Percentiles rank a stretch among this genome's conserved stretches.
Conservation (phyloP, 129 eudicot species). For the Apium graveolens region DNA sequence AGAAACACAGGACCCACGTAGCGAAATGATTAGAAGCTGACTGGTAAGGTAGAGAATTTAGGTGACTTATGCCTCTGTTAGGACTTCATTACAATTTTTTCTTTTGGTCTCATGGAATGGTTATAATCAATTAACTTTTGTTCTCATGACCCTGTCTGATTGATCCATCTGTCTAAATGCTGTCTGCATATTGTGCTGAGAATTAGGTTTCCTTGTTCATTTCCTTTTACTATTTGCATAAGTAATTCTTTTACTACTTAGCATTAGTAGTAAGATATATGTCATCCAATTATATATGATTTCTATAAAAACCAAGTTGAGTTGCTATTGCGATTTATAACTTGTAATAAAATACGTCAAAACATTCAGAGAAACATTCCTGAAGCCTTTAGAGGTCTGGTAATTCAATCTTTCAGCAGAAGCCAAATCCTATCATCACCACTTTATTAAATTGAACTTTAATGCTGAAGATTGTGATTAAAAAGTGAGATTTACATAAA, state of each 20-base stretch:
- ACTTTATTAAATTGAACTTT: conserved; percentile 16
- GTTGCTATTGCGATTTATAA: background rate
- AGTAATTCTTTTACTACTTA: background rate
- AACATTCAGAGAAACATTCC: background rate
- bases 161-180: background rate
- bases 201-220: background rate
- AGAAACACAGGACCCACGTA: conserved; percentile 2
- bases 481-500: conserved; percentile 23
- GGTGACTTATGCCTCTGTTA: conserved; percentile 13
- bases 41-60: conserved; percentile 16
- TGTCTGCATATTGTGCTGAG: background rate
- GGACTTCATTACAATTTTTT: conserved; percentile 11
- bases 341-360: background rate
- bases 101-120: conserved; percentile 22
- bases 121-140: conserved; percentile 31
- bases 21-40: conserved; percentile 6
- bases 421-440: conserved; percentile 11
- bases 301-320: background rate
- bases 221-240: background rate
- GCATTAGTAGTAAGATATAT: background rate
- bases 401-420: background rate
- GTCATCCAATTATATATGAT: background rate
- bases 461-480: conserved; percentile 24
- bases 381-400: background rate
- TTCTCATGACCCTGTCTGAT: conserved; percentile 11